Evolutionary conservation across 1,284 basidiomycete genomes (phyloP).

Genomic region (Sporisorium graminicola): DNA sequence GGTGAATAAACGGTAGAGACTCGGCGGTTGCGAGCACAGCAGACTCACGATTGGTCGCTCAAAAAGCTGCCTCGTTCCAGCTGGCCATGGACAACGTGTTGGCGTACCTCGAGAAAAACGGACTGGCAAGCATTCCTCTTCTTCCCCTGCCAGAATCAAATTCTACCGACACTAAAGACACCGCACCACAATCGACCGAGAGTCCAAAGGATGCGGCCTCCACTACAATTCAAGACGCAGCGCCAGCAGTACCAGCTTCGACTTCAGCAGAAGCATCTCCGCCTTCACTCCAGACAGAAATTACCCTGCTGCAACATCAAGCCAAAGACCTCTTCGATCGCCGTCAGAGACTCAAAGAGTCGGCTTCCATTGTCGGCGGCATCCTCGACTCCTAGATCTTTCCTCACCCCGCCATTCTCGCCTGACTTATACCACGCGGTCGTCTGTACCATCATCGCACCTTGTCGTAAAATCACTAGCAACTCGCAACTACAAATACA

Average conservation of each 20-base stretch:
- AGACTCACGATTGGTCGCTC: slow-evolving; percentile 16
- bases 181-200: not conserved
- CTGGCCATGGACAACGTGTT: slow-evolving; percentile 11
- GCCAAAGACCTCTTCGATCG: slow-evolving; percentile 38
- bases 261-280: not conserved
- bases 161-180: not conserved
- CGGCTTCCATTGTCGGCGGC: slow-evolving; percentile 29
- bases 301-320: slow-evolving; percentile 17
- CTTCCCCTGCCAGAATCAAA: not conserved
- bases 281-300: slow-evolving; percentile 8
- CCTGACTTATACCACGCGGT: not conserved
- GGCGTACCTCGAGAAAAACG: slow-evolving; percentile 33
- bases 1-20: not conserved
- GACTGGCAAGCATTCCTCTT: slow-evolving; percentile 29
- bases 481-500: not conserved
- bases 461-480: not conserved
- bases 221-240: not conserved
- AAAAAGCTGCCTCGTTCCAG: slow-evolving; percentile 18
- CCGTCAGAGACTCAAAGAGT: slow-evolving; percentile 35
- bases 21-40: slow-evolving; percentile 4
- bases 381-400: slow-evolving; percentile 36
- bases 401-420: no score
- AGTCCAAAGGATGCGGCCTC: not conserved
- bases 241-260: slow-evolving; percentile 1
- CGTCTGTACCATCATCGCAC: not conserved